Conservation (phyloP, 495 filamentous ascomycete species). For the Lasiosphaeria hispida region DNA sequence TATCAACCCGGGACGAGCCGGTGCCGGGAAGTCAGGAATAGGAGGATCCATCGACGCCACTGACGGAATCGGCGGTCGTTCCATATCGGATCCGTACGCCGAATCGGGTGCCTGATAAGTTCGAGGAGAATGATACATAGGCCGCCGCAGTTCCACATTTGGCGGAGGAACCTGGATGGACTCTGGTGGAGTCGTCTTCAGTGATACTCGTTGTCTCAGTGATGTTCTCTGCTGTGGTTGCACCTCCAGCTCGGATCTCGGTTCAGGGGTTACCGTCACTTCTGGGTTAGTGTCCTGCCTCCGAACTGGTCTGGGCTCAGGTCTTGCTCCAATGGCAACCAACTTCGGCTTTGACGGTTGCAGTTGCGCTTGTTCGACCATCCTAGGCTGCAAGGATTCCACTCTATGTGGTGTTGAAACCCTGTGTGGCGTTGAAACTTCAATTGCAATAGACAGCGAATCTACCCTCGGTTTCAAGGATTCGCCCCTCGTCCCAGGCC, state of each 20-base stretch:
- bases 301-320: slow-evolving; percentile 1
- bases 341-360: slow-evolving; percentile 22
- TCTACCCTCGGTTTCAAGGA: slow-evolving; percentile 5
- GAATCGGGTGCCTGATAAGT: slow-evolving; percentile 46
- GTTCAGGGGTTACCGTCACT: slow-evolving; percentile 13
- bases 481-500: neutral
- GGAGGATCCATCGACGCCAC: slow-evolving; percentile 30
- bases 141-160: slow-evolving; percentile 30
- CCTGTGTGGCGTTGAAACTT: neutral
- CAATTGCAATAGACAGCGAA: neutral
- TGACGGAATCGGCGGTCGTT: slow-evolving; percentile 35
- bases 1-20: slow-evolving; percentile 37
- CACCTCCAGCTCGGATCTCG: slow-evolving; percentile 24
- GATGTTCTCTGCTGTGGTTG: slow-evolving; percentile 39
- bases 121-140: slow-evolving; percentile 25
- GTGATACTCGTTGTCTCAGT: slow-evolving; percentile 48
- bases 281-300: slow-evolving; percentile 4
- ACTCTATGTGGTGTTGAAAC: neutral
- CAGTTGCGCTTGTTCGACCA: slow-evolving; percentile 10
- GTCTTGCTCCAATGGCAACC: slow-evolving; percentile 25
- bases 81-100: slow-evolving; percentile 52
- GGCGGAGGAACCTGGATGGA: slow-evolving; percentile 45
- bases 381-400: neutral
- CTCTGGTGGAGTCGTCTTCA: slow-evolving; percentile 42
- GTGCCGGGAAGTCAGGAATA: slow-evolving; percentile 34